Evolutionary conservation across 345 rosid genomes (phyloP), one percentile per base, ranked within the genome.

Genomic region (Carallia brachiata): DNA sequence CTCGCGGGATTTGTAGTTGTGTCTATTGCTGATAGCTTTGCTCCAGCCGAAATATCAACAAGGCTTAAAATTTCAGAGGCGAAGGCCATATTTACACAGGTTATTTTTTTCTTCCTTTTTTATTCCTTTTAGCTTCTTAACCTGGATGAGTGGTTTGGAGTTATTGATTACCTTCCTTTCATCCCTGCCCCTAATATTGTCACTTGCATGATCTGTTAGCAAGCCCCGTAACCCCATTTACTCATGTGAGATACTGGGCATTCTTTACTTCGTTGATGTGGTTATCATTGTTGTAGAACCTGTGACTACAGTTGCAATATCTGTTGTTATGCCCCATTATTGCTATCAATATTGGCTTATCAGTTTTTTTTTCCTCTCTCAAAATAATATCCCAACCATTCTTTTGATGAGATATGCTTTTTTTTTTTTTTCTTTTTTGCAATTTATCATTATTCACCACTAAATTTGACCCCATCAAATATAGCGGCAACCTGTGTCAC

Each of bases 11-110:
- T 85, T 74, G 78, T 84, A 4, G 96, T 95, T 84, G 99, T 95
- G 39, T 95, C 99, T 6, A 92, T 95, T 66, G 99, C 99, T 18
- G 99, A 95, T 78, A 95, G 97, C 79, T 95, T 95, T 76, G 93
- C 97, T 63, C 71, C 97, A 1, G 40, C 48, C 68, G 99, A 95
- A 78, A 92, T 95, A 80, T 84, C 97, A 68, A 87, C 90, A 9
- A 84, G 99, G 80, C 97, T 95, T 71, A 86, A 70, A 81, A 88
- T 95, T 74, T 90, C 99, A 58, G 70, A 83, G 72, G 91, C 99
- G 3, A 87, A 85, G 81, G 99, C 93, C 63, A 86, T 95, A 70
- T 92, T 95, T 78, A 90, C 97, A 68, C 99, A 94, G 97, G 98
- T 94, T 62, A 39, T 34, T 19, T 17, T 60, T 40, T 40, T 15